Base-by-base conservation (phyloP, 768 basidiomycete species). In the Paxillus rubicundulus region DNA sequence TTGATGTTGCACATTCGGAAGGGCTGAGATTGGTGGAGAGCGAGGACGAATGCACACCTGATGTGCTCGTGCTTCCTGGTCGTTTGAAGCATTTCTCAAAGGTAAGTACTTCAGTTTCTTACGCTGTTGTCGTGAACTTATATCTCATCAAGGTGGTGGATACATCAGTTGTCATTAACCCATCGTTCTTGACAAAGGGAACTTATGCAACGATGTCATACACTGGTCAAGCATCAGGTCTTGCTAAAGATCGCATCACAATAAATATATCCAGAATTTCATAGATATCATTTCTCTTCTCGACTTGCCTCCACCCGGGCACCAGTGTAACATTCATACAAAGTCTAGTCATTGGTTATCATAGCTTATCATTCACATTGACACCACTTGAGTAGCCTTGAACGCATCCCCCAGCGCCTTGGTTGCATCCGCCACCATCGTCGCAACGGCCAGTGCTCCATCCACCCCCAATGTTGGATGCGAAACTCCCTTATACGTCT, bases 51-150 rank as follows among this genome's bases (percentile, higher is more conserved):
- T 73, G 71, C 46, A 84, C 82, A 0, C 95, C 93, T 1, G 89
- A 96, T 64, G 81, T 98, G 4, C 73, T 98, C 39, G 81, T 99
- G 42, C 64, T 95, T 1, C 93, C 97, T 0, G 95, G 93, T 67
- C 79, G 85, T 45, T 74, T 98, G 47, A 94, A 91, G 69, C 87
- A 94, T 17, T 98, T 98, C 65, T 77, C 83, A 16, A 96, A 93
- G 81, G 94, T 92, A 20, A 37, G 75, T 58, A 59, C 40, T 40
- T 21, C 13, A 12, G 32, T 24, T 10, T 41, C 14, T 17, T 10
- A 20, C 18, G 27, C 16, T 14, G 30, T 16, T n/a, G 14, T 34
- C 32, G 20, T 5, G 20, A 14, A 44, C 57, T 34, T 54, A 44
- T 7, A 7, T 36, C 33, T 28, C 20, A 8, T 41, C 13, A 56